Percentiles rank a stretch among this genome's conserved stretches.
These are phyloP conservation scores for Mimosa bimucronata DNA, from an alignment of 306 rosid species.

Conservation along the genomic window DNA sequence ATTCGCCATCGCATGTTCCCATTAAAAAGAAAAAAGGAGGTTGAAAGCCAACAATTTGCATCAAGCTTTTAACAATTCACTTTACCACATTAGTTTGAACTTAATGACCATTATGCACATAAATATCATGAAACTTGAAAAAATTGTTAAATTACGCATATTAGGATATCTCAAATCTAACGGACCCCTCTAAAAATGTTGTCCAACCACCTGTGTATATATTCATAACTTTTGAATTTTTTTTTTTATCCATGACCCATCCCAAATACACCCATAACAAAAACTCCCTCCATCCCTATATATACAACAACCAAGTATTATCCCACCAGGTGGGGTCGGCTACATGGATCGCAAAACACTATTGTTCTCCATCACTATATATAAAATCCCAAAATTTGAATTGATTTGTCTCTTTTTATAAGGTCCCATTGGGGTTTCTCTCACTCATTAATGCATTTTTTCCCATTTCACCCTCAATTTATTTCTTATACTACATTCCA, in stretches of 20 bases:
- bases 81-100: neutral
- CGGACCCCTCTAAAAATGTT: conserved; percentile 3
- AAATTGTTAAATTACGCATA: neutral
- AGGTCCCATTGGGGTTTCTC: too few relatives aligned
- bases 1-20: neutral
- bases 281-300: neutral
- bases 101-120: conserved; percentile 8
- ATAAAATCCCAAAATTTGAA: too few relatives aligned
- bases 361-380: too few relatives aligned
- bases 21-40: conserved; percentile 1
- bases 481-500: too few relatives aligned
- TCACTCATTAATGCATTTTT: too few relatives aligned
- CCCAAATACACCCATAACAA: conserved; percentile 6
- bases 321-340: too few relatives aligned
- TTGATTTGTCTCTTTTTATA: too few relatives aligned
- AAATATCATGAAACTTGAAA: neutral
- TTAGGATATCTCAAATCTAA: conserved; percentile 5
- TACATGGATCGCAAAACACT: too few relatives aligned
- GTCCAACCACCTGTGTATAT: neutral
- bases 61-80: conserved; percentile 3
- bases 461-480: too few relatives aligned
- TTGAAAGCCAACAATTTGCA: neutral
- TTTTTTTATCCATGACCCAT: neutral
- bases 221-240: neutral
- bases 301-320: too few relatives aligned